A percentile compares a stretch with the other conserved stretches of the same genome.
Conservation (phyloP, 345 rosid species). For the Gynandropsis gynandra region DNA sequence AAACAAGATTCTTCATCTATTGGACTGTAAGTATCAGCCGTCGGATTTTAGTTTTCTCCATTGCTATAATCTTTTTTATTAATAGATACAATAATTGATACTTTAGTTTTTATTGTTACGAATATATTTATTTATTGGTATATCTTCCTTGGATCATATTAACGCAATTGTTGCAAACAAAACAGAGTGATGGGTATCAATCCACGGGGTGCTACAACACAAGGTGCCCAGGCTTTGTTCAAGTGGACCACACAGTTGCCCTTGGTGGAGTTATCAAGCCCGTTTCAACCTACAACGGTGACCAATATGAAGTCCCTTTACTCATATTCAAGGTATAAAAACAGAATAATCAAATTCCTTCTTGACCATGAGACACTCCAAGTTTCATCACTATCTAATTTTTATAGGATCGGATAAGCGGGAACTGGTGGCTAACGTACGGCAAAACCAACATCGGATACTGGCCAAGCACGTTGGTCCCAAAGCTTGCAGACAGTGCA, state of each 20-base stretch:
- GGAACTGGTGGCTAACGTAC: conserved; percentile 64
- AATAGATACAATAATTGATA: too few species aligned
- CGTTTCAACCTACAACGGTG: conserved; percentile 34
- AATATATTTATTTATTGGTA: too few species aligned
- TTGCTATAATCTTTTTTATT: too few species aligned
- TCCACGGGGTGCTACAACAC: conserved; percentile 67
- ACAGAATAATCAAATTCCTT: not conserved
- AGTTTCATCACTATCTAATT: not conserved
- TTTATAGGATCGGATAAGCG: conserved; percentile 44
- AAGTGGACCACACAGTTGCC: conserved; percentile 43
- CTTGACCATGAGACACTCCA: conserved; percentile 6
- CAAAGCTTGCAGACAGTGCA: conserved; percentile 44
- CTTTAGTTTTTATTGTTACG: too few species aligned
- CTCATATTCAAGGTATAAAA: conserved; percentile 56
- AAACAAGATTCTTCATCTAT: conserved; percentile 60
- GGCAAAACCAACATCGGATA: conserved; percentile 40
- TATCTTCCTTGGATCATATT: too few species aligned
- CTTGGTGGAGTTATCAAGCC: conserved; percentile 55
- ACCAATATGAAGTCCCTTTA: conserved; percentile 47
- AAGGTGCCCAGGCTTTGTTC: conserved; percentile 61
- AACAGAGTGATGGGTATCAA: conserved; percentile 53
- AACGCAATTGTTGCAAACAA: not conserved
- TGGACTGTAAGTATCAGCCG: conserved; percentile 78
- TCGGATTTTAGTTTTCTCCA: too few species aligned
- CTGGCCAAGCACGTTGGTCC: conserved; percentile 51